Evolutionary conservation across 2,329 filamentous ascomycete species (phyloP).

Genomic region (Epichloe amarillans): DNA sequence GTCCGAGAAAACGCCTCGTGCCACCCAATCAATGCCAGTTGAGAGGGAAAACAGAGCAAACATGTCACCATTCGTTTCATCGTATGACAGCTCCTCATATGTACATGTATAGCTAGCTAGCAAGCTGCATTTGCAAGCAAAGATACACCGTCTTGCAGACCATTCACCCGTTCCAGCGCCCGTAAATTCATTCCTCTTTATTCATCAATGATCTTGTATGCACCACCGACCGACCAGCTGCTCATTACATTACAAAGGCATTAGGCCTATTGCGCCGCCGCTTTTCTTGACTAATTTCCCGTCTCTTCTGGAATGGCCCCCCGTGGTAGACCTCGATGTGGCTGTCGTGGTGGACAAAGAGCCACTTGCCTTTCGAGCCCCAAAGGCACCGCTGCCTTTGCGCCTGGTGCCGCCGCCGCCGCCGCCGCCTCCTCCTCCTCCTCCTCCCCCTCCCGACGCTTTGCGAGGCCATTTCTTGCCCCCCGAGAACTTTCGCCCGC

Average conservation of each 20-base stretch:
- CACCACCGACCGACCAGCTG: not conserved
- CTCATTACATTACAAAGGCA: slow-evolving; percentile 20
- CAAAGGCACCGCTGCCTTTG: slow-evolving; percentile 9
- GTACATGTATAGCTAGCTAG: not conserved
- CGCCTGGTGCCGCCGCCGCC: slow-evolving; percentile 18
- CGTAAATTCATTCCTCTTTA: not conserved
- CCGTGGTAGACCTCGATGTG: slow-evolving; percentile 9
- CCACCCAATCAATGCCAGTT: too few species aligned
- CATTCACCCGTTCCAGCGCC: too few species aligned
- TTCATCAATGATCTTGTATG: too few species aligned
- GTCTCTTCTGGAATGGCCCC: slow-evolving; percentile 13
- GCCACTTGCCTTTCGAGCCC: slow-evolving; percentile 18
- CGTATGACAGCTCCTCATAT: not conserved
- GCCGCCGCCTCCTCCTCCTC: not conserved
- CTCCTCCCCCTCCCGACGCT: slow-evolving; percentile 8
- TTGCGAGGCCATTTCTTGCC: slow-evolving; percentile 18
- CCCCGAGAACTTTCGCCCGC: slow-evolving; percentile 15
- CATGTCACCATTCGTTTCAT: too few species aligned
- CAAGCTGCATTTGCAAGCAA: not conserved
- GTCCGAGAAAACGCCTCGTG: not conserved
- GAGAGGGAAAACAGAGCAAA: too few species aligned
- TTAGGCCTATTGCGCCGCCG: slow-evolving; percentile 22
- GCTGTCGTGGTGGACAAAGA: slow-evolving; percentile 11
- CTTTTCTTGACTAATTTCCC: slow-evolving; percentile 21
- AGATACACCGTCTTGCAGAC: too few species aligned